Evolutionary conservation across 2,329 filamentous ascomycete species (phyloP).

Genomic region (Ophiostoma angusticollis): DNA sequence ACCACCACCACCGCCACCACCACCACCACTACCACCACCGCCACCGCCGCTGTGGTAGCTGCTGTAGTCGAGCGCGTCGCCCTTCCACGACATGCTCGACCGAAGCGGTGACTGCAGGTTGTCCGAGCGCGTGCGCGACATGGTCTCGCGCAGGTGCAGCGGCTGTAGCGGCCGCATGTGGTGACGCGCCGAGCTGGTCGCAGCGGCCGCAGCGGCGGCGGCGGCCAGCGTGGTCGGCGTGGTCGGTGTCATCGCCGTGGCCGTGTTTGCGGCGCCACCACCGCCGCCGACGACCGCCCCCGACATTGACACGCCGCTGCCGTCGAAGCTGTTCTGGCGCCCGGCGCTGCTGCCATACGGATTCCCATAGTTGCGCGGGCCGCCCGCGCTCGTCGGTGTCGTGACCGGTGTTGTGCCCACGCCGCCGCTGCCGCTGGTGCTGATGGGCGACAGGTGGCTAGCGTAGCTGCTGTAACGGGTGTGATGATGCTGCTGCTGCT

Average conservation of each 20-base stretch:
- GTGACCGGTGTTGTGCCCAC: too few relatives aligned
- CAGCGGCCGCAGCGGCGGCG: slow-evolving; percentile 15
- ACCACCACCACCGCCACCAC: too few relatives aligned
- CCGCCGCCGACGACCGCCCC: too few relatives aligned
- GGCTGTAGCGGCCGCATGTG: slow-evolving; percentile 41
- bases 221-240: not conserved
- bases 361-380: too few relatives aligned
- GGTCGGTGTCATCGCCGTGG: too few relatives aligned
- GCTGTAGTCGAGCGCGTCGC: slow-evolving; percentile 39
- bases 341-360: too few relatives aligned
- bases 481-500: not conserved
- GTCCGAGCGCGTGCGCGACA: slow-evolving; percentile 44
- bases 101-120: slow-evolving; percentile 45
- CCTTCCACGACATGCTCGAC: slow-evolving; percentile 51
- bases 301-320: too few relatives aligned
- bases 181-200: slow-evolving; percentile 26
- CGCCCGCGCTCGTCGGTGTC: too few relatives aligned
- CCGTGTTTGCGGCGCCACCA: too few relatives aligned
- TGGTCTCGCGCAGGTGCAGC: slow-evolving; percentile 44
- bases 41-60: slow-evolving; percentile 29
- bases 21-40: too few relatives aligned
- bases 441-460: too few relatives aligned
- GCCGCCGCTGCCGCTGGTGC: not conserved
- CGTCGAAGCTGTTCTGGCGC: too few relatives aligned
- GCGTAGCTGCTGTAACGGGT: slow-evolving; percentile 35